Evolutionary conservation across 805 yeast species (phyloP), one percentile per base, ranked within the genome.

Genomic region (Brettanomyces custersianus): DNA sequence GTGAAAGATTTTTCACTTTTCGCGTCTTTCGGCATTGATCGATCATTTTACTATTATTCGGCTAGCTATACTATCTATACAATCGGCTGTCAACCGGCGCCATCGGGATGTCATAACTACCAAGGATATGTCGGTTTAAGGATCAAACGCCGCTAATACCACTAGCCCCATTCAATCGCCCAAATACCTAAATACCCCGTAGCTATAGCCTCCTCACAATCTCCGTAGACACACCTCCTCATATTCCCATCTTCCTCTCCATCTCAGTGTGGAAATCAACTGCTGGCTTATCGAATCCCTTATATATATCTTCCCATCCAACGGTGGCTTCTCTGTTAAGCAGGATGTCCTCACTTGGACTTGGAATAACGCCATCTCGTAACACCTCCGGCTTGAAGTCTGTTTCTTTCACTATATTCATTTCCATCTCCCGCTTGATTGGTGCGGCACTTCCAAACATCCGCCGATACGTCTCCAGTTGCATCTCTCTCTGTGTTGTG

Each of bases 301-400:
- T 66, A 57, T 88, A 88, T 16, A 90, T 70, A 51, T 92, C 97
- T 51, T 92, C 97, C 96, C 97, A 90, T 49, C 85, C 96, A 29
- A 90, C 63, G 12, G 74, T 59, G 16, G 78, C 60, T 40, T 92
- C 97, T 51, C 73, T 79, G 62, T 84, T 84, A 52, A 75, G 55
- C 39, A 92, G 66, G 36, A 92, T 82, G 52, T 88, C 95, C 41
- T 67, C 70, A 31, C 55, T 59, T 19, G 54, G 24, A 40, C 71
- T 65, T 31, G 69, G 62, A 13, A 33, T 24, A 10, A 24, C 27
- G 5, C 74, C 48, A 5, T 77, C 80, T 11, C 86, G 86, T 32
- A 77, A 59, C 4, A 68, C 56, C 22, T 60, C 52, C 5, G 95
- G 95, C 42, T 68, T 75, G 57, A 77, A 77, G 40, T 82, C 86